Percentiles rank a stretch among this genome's conserved stretches.
Evolutionary conservation across 2,329 filamentous ascomycete species (phyloP).

Genomic region (Fragosphaeria purpurea): DNA sequence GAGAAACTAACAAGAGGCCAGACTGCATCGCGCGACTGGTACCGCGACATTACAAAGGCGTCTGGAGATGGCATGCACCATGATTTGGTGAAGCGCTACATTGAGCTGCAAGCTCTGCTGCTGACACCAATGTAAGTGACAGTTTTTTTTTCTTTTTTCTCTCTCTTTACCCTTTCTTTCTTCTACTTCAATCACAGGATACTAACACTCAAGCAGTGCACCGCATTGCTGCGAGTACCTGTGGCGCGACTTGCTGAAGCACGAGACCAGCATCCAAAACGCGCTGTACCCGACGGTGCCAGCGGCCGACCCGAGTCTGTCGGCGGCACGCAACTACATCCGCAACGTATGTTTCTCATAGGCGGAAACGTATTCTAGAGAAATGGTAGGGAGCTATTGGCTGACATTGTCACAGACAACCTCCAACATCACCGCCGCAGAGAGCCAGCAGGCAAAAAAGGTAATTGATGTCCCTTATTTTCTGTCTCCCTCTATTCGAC

Average conservation of each 20-base stretch:
- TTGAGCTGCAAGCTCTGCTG: conserved; percentile 60
- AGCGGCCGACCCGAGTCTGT: conserved; percentile 54
- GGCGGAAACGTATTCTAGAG: too few relatives aligned
- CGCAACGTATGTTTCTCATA: conserved; percentile 26
- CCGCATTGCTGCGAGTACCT: conserved; percentile 94
- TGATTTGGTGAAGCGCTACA: conserved; percentile 67
- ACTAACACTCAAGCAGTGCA: conserved; percentile 28
- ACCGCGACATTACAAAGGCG: conserved; percentile 71
- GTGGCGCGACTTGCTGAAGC: conserved; percentile 83
- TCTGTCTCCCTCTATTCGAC: not conserved
- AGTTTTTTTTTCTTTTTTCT: too few relatives aligned
- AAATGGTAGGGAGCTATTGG: not conserved
- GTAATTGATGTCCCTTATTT: conserved; percentile 27
- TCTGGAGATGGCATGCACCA: conserved; percentile 80
- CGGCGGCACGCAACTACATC: conserved; percentile 75
- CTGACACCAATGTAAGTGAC: conserved; percentile 54
- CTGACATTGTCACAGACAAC: conserved; percentile 6
- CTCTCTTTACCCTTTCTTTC: too few relatives aligned
- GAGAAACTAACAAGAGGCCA: too few relatives aligned
- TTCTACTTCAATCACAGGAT: too few relatives aligned
- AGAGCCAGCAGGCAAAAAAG: conserved; percentile 14
- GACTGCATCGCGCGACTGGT: conserved; percentile 69
- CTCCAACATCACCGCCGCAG: conserved; percentile 16
- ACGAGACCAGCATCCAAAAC: conserved; percentile 65
- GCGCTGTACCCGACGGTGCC: conserved; percentile 65